These are phyloP conservation scores for Phytophthora sp. DNA, from an alignment of 352 stramenopile genomes.

Conservation along the genomic window DNA sequence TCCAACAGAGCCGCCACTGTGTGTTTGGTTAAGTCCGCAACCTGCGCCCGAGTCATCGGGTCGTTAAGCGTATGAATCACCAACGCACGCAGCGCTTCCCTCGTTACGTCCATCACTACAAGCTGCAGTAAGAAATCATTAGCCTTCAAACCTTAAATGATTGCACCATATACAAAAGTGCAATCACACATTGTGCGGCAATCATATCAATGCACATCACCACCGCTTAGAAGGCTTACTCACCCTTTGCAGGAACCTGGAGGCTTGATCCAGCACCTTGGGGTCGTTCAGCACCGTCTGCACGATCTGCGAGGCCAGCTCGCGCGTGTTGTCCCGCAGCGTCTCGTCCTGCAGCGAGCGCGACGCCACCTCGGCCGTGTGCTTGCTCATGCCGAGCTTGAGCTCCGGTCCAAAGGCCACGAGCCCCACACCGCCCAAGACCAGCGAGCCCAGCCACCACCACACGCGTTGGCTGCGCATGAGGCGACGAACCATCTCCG, in stretches of 20 bases:
- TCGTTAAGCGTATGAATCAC: constrained; percentile 74
- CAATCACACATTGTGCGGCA: neutral
- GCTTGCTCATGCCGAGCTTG: constrained; percentile 80
- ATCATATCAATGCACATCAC: constrained; percentile 30
- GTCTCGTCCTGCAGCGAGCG: constrained; percentile 87
- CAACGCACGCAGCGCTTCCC: constrained; percentile 51
- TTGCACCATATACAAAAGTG: constrained; percentile 1
- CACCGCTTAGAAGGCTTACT: neutral
- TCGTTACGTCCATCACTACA: constrained; percentile 69
- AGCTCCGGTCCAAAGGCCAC: constrained; percentile 81
- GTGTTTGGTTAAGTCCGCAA: constrained; percentile 56
- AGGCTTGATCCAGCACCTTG: constrained; percentile 83
- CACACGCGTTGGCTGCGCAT: constrained; percentile 62
- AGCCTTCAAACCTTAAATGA: constrained; percentile 1
- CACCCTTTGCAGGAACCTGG: constrained; percentile 75
- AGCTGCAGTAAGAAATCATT: constrained; percentile 45
- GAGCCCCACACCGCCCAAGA: constrained; percentile 53
- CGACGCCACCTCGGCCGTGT: constrained; percentile 83
- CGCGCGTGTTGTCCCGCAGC: constrained; percentile 70
- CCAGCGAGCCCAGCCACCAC: constrained; percentile 54
- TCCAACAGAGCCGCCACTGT: constrained; percentile 51
- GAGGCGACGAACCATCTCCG: constrained; percentile 43
- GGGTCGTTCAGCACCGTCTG: constrained; percentile 88
- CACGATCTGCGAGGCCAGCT: constrained; percentile 86
- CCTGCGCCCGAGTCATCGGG: constrained; percentile 53